phyloP scores from a whole-genome alignment of 2,329 filamentous ascomycete species.

The Calycina herbarum region DNA sequence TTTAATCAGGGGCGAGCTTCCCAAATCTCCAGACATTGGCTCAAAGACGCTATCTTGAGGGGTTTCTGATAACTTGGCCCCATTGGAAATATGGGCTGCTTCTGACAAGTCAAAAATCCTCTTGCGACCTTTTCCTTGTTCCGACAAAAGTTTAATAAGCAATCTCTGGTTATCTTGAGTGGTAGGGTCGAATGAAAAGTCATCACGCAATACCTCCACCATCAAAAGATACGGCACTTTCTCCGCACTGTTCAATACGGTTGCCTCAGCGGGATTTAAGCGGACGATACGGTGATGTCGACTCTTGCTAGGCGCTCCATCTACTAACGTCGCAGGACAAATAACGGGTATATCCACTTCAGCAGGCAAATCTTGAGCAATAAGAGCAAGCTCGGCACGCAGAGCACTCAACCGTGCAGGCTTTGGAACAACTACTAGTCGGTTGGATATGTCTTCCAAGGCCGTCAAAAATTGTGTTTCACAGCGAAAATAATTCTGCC shows the following conservation, averaged over 20 bases:
- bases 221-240: constrained; percentile 83
- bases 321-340: constrained; percentile 71
- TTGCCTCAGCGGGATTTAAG: constrained; percentile 80
- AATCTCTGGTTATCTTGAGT: constrained; percentile 71
- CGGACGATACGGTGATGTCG: constrained; percentile 81
- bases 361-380: constrained; percentile 77
- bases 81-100: constrained; percentile 51
- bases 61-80: constrained; percentile 39
- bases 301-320: constrained; percentile 73
- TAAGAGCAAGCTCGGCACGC: constrained; percentile 76
- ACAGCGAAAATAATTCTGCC: constrained; percentile 81
- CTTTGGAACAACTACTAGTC: constrained; percentile 80
- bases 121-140: constrained; percentile 53
- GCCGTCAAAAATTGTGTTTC: constrained; percentile 80
- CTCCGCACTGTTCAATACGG: constrained; percentile 82
- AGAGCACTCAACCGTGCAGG: constrained; percentile 77
- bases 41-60: constrained; percentile 75
- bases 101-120: constrained; percentile 71
- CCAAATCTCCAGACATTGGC: constrained; percentile 75
- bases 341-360: constrained; percentile 84
- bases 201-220: constrained; percentile 78
- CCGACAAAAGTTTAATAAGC: constrained; percentile 56
- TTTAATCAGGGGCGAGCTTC: constrained; percentile 69
- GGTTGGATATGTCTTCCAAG: constrained; percentile 80
- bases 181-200: constrained; percentile 80